These are phyloP conservation scores for Russula brevipes DNA, from an alignment of 768 basidiomycete species.

Conservation along the genomic window DNA sequence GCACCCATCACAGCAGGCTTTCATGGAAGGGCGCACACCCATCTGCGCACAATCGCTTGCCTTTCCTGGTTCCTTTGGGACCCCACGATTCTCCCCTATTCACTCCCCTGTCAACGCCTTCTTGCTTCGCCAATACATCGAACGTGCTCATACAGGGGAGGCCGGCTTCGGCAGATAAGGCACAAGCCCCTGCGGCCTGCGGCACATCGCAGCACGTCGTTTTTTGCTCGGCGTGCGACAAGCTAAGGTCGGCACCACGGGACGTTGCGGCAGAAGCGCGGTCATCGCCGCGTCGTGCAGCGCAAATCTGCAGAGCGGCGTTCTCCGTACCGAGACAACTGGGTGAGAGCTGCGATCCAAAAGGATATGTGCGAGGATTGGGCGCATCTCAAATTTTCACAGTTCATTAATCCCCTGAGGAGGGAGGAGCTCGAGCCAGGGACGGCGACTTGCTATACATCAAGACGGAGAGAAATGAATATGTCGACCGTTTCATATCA, in stretches of 20 bases:
- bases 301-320: conserved; percentile 2
- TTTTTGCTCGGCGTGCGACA: background rate
- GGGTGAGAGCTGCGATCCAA: background rate
- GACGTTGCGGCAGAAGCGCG: conserved; percentile 10
- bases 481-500: conserved; percentile 1
- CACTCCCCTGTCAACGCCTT: conserved; percentile 13
- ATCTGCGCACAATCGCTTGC: background rate
- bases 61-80: background rate
- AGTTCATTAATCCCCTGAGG: background rate
- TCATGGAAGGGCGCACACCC: conserved; percentile 10
- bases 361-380: background rate
- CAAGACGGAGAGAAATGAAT: background rate
- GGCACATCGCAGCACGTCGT: background rate
- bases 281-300: background rate
- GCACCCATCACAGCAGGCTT: conserved; percentile 5
- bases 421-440: background rate
- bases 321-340: background rate
- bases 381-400: background rate
- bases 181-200: background rate
- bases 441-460: conserved; percentile 8
- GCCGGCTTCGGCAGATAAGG: conserved; percentile 13
- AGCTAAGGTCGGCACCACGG: background rate
- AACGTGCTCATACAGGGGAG: background rate
- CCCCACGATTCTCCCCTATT: conserved; percentile 15
- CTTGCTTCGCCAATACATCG: background rate